A percentile compares a stretch with the other conserved stretches of the same genome.
Conservation (phyloP, 441 rosid species). For the Euphorbia corollata region DNA sequence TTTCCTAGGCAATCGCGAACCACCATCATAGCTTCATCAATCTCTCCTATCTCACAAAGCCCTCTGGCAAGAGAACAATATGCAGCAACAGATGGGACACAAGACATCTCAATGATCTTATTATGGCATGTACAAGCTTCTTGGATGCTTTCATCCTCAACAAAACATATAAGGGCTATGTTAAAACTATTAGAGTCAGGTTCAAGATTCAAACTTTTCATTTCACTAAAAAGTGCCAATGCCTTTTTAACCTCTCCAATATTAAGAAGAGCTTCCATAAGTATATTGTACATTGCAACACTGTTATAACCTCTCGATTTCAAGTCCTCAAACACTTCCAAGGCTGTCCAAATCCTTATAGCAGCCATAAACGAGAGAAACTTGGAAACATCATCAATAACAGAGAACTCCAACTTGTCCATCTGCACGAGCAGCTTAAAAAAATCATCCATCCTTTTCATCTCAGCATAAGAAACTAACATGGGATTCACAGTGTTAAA, state of each 20-base stretch:
- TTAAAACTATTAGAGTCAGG: conserved; percentile 53
- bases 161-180: conserved; percentile 32
- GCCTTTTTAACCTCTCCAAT: conserved; percentile 50
- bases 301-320: conserved; percentile 55
- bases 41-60: conserved; percentile 71
- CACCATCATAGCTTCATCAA: conserved; percentile 71
- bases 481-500: conserved; percentile 58
- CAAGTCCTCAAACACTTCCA: conserved; percentile 52
- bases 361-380: conserved; percentile 50
- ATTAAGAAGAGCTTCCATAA: conserved; percentile 53
- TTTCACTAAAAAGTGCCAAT: conserved; percentile 49
- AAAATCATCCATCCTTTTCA: conserved; percentile 45
- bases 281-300: conserved; percentile 47
- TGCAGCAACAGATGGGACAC: conserved; percentile 59
- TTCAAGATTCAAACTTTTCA: conserved; percentile 37
- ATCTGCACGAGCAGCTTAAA: conserved; percentile 46
- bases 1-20: conserved; percentile 78
- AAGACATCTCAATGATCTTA: conserved; percentile 59
- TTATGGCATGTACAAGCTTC: conserved; percentile 47
- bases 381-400: conserved; percentile 47
- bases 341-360: conserved; percentile 37
- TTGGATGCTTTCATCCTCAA: conserved; percentile 18
- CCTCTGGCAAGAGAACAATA: conserved; percentile 62
- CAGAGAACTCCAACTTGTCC: conserved; percentile 44
- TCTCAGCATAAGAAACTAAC: conserved; percentile 52